Base-by-base conservation (phyloP, 2,329 filamentous ascomycete species). In the Hymenoscyphus scutula region DNA sequence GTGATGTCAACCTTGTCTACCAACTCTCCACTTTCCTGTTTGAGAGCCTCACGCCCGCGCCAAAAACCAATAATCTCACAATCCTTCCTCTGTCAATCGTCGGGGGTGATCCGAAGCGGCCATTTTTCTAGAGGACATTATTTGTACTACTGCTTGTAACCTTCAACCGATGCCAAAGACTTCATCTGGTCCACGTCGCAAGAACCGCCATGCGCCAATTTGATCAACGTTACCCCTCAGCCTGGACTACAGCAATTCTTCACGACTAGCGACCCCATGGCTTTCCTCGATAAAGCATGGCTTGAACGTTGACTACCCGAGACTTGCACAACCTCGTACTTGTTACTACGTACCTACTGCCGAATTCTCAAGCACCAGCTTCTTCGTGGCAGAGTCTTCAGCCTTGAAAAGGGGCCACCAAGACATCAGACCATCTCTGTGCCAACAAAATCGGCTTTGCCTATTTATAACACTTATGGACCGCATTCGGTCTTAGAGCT, bases 151-250 rank as follows among this genome's bases (percentile, higher is more conserved):
- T 48, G 7, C n/a, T 48, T 17, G 41, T 48, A 48, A 48, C 41
- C 41, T 48, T 23, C 23, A 48, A 3, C n/a, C 19, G 41, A 48
- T 23, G 41, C n/a, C 41, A 48, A 48, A 48, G 41, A 23, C 19
- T 48, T 48, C 41, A 7, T 48, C 13, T 48, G 41, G 41, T 48
- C 41, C 19, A 48, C 41, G 41, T 48, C 41, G 19, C 41, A 48
- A 48, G 41, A 48, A 48, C 41, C 41, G 41, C 41, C 41, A 48
- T 48, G 41, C 41, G 41, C 41, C 41, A 48, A 25, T 48, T 2
- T 48, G 41, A 23, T 48, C 41, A 48, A 48, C 41, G 41, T 48
- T 25, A 48, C 41, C 10, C n/a, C 38, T 45, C 38, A 17, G 41
- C 10, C 41, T 48, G n/a, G 41, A 45, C n/a, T n/a, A 45, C n/a